Base-by-base conservation (phyloP, 176 grass and related monocot species). In the Aegilops tauschii region DNA sequence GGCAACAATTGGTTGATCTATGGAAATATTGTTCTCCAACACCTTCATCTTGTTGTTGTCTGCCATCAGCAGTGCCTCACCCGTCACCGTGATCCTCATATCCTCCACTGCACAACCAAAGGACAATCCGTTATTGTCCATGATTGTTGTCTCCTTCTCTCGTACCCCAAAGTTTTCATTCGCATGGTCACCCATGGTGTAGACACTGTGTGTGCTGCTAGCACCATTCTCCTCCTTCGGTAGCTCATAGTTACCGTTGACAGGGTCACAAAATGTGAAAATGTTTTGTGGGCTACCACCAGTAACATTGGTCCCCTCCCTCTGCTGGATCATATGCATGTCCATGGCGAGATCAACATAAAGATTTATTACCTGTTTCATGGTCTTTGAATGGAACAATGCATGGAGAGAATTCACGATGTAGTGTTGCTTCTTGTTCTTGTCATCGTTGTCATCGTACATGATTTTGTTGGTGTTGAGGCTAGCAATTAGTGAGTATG, bases 351-450 rank as follows among this genome's bases (percentile, higher is more conserved):
- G 23, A 6, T 90, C 65, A 69, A 83, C 23, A 4, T 90, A 90
- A 56, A 86, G 17, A 35, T 58, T 18, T 6, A 3, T 79, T 83
- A 90, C 84, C 73, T 90, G 64, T 3, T 28, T n/a, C 54, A 8
- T 40, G 56, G 67, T 37, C 84, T 78, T 90, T 74, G 39, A 27
- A 5, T 73, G 88, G 39, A 86, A 86, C 18, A 5, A 28, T 12
- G 30, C 73, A 0, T 73, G 65, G 30, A 90, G 54, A 25, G 30
- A 9, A 13, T 25, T 20, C 40, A 86, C 40, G 5, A 73, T 79
- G 31, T 12, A 8, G 3, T 32, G 54, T 27, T 82, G 73, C 12
- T 23, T 65, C 56, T 78, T 70, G 73, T 77, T 82, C 6, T 12
- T 35, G 11, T 14, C 5, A 17, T 21, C 1, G 5, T 37, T 10